Percentiles rank a stretch among this genome's conserved stretches.
phyloP scores from a whole-genome alignment of 1,284 basidiomycete genomes.

The Cutaneotrichosporon arboriforme region DNA sequence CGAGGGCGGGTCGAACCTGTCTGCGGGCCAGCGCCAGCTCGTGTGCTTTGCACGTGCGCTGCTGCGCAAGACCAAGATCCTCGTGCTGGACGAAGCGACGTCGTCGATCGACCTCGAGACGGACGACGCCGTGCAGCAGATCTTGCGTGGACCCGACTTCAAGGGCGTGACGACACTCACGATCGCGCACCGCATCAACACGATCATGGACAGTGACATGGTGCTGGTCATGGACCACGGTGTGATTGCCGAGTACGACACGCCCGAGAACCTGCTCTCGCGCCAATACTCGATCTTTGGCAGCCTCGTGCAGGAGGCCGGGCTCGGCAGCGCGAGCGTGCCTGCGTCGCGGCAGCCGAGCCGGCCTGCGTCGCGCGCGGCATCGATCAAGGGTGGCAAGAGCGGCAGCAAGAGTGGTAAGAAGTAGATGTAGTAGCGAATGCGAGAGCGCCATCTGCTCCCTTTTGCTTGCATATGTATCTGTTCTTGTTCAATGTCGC shows the following conservation, averaged over 20 bases:
- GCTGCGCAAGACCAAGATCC: conserved; percentile 71
- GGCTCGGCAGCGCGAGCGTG: conserved; percentile 13
- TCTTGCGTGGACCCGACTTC: conserved; percentile 48
- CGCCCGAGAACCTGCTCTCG: conserved; percentile 59
- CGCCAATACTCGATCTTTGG: conserved; percentile 29
- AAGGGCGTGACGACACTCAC: conserved; percentile 69
- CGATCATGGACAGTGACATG: conserved; percentile 78
- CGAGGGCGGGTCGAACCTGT: conserved; percentile 74
- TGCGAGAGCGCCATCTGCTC: too few relatives aligned
- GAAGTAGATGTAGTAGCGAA: background rate
- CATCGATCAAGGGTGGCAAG: background rate
- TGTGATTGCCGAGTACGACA: conserved; percentile 66
- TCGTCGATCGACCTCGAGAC: conserved; percentile 75
- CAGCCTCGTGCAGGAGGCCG: conserved; percentile 27
- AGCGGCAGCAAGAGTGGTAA: background rate
- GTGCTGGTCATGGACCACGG: conserved; percentile 80
- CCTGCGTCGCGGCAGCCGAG: background rate
- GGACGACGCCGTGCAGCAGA: conserved; percentile 58
- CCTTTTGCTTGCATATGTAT: too few relatives aligned
- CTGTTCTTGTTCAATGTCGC: too few relatives aligned
- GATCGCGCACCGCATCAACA: conserved; percentile 76
- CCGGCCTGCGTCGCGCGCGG: background rate
- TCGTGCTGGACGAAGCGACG: conserved; percentile 74
- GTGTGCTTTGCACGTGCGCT: conserved; percentile 76
- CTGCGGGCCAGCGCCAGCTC: conserved; percentile 76